phyloP scores from a whole-genome alignment of 2,329 filamentous ascomycete genomes.

The Talaromyces sp. region DNA sequence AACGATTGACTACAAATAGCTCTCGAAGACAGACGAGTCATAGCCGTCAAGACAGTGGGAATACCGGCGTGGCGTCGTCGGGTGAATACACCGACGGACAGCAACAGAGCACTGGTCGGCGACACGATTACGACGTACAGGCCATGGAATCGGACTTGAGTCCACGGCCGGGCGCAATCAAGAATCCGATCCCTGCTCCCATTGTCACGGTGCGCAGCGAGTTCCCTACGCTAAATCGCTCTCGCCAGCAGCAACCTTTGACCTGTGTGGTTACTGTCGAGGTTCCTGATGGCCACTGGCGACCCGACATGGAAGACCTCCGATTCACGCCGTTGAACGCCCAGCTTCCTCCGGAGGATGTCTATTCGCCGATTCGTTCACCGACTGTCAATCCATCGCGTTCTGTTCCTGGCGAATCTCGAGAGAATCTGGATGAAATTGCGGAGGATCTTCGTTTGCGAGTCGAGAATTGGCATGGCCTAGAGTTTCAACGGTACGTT shows the following conservation, averaged over 20 bases:
- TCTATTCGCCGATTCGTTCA: slow-evolving; percentile 51
- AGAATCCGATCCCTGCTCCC: slow-evolving; percentile 85
- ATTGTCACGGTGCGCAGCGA: slow-evolving; percentile 94
- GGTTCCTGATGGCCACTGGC: slow-evolving; percentile 89
- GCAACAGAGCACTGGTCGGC: slow-evolving; percentile 63
- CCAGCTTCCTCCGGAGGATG: slow-evolving; percentile 47
- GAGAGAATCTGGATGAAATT: slow-evolving; percentile 72
- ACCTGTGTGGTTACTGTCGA: slow-evolving; percentile 94
- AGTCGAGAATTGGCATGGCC: slow-evolving; percentile 98
- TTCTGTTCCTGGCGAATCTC: slow-evolving; percentile 69
- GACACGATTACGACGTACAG: slow-evolving; percentile 92
- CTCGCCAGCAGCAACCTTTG: slow-evolving; percentile 88
- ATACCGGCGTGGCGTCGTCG: slow-evolving; percentile 56
- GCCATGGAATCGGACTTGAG: slow-evolving; percentile 86
- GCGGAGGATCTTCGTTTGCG: slow-evolving; percentile 78
- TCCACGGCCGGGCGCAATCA: slow-evolving; percentile 63
- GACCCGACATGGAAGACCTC: slow-evolving; percentile 76
- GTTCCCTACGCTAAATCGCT: slow-evolving; percentile 89
- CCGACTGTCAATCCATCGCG: slow-evolving; percentile 49
- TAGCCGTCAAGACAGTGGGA: slow-evolving; percentile 67
- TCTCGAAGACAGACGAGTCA: slow-evolving; percentile 47
- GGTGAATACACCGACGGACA: slow-evolving; percentile 75
- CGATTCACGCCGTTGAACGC: slow-evolving; percentile 51
- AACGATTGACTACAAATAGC: slow-evolving; percentile 39
- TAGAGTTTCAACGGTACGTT: slow-evolving; percentile 75